Conservation (phyloP, 345 rosid species). For the Raphanus sativus region DNA sequence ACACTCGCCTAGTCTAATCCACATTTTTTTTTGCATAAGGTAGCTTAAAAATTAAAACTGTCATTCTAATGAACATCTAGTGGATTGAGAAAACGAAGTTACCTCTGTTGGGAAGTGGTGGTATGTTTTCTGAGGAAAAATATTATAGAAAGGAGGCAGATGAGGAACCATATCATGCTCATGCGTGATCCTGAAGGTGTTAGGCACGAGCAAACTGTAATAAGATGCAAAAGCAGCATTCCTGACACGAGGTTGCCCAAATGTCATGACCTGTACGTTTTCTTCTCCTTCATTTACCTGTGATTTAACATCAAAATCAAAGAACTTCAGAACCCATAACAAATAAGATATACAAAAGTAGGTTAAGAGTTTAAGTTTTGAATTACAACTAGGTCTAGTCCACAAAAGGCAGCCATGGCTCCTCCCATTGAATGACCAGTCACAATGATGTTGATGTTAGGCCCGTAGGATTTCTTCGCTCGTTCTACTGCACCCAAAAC, state of each 20-base stretch:
- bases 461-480: constrained; percentile 63
- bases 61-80: not conserved
- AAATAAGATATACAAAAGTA: not conserved
- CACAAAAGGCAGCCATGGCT: constrained; percentile 92
- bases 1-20: not conserved
- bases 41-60: not conserved
- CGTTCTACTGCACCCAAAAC: constrained; percentile 60
- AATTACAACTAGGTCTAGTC: constrained; percentile 74
- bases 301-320: constrained; percentile 20
- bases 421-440: constrained; percentile 99
- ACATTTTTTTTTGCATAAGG: not conserved
- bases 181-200: constrained; percentile 72
- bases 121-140: constrained; percentile 86
- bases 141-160: constrained; percentile 72
- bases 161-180: constrained; percentile 91
- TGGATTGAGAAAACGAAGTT: not conserved
- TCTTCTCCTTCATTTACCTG: constrained; percentile 71
- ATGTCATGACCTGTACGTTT: constrained; percentile 74
- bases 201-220: constrained; percentile 65
- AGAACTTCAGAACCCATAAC: constrained; percentile 3
- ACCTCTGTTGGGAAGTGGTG: constrained; percentile 95
- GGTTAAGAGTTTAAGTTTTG: not conserved
- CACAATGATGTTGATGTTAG: constrained; percentile 59
- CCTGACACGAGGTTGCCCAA: constrained; percentile 97
- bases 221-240: constrained; percentile 81